Base-by-base conservation (phyloP, 352 stramenopile species). In the Phytophthora lateralis region DNA sequence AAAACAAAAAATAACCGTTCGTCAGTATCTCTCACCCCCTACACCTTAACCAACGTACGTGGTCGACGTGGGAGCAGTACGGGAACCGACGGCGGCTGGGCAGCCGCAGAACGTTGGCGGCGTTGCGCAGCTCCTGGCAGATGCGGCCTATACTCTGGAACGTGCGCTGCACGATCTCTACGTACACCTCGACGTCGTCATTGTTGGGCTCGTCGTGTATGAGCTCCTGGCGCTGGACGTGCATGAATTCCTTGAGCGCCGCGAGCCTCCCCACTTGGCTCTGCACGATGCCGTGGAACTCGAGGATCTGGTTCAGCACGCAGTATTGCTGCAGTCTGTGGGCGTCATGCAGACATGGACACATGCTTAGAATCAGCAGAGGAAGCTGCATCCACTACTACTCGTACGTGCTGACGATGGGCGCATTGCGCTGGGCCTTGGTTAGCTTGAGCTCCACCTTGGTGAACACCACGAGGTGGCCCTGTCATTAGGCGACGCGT, bases 271-370 rank as follows among this genome's bases (percentile, higher is more conserved):
- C 71, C 50, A 88, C 59, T 69, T 89, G 80, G 18, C 73, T 66
- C 63, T 90, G 82, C 46, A 88, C 59, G 43, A 85, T 75, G 49
- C 75, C 72, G 56, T 93, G 82, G 59, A 93, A 91, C 69, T 93
- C 85, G 45, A 93, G 76, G 58, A 93, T 91, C 68, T 93, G 85
- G 66, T 91, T 88, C 34, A 93, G 63, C 54, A 93, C 82, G 60
- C 82, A 91, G 59, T 91, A 93, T 37, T 93, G 80, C 58, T 91
- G 78, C 52, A 93, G 63, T 20, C 85, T 93, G 56, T 4, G 30
- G 29, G 3, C 21, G 27, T 45, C 8, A 45, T 27, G 29, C 46
- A 18, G 55, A 43, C 18, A 44, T 14, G 3, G 46, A 5, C 26
- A 47, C 43, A 54, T 17, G 27, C n/a, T 51, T 49, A 59, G 35